These are phyloP conservation scores for Ganoderma lingzhi DNA, from an alignment of 1,284 basidiomycete genomes.

Conservation along the genomic window DNA sequence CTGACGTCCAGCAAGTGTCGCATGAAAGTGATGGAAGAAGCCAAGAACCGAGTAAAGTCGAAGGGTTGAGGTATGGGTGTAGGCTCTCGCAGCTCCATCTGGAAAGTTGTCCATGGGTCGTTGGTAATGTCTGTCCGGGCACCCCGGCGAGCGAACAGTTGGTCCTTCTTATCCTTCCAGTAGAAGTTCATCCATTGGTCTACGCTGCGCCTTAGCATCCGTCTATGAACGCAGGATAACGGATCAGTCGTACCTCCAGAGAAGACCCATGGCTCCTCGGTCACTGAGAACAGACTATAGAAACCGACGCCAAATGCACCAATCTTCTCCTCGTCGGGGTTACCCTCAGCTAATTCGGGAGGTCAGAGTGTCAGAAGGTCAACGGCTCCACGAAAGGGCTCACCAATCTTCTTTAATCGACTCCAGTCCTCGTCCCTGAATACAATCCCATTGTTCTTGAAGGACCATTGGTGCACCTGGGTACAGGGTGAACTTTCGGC, in stretches of 20 bases:
- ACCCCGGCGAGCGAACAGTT: conserved; percentile 85
- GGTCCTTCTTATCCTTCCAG: conserved; percentile 94
- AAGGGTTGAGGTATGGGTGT: conserved; percentile 85
- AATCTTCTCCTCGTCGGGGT: conserved; percentile 86
- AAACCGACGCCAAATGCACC: conserved; percentile 89
- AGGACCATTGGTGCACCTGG: conserved; percentile 78
- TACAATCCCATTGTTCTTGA: conserved; percentile 87
- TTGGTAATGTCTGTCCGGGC: conserved; percentile 53
- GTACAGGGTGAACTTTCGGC: not conserved
- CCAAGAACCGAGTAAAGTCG: conserved; percentile 90
- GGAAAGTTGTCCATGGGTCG: conserved; percentile 87
- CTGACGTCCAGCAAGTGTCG: conserved; percentile 79
- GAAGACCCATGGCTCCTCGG: conserved; percentile 94
- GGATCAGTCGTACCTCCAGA: conserved; percentile 69
- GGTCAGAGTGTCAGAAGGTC: conserved; percentile 4
- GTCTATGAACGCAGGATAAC: not conserved
- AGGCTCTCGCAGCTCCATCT: conserved; percentile 90
- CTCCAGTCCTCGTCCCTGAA: conserved; percentile 91
- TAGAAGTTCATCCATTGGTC: conserved; percentile 96
- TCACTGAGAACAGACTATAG: conserved; percentile 84
- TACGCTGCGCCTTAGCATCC: conserved; percentile 36
- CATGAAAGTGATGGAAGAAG: conserved; percentile 97
- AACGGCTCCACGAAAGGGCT: conserved; percentile 28
- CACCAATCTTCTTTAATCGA: conserved; percentile 88
- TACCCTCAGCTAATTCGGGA: conserved; percentile 71